Conservation (phyloP, 495 filamentous ascomycete species). For the Cudoniella acicularis region DNA sequence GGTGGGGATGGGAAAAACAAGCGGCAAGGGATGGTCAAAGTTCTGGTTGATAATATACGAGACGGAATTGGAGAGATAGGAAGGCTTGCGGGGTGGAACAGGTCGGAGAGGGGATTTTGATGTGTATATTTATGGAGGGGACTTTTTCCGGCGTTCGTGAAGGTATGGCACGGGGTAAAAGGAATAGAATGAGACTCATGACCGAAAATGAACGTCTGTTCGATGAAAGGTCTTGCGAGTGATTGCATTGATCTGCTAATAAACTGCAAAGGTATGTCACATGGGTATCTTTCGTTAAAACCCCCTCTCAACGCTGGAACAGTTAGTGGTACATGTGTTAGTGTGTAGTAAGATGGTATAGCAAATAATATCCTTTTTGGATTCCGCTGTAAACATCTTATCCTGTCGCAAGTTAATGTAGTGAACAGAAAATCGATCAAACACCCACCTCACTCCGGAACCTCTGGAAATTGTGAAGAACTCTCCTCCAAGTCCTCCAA, state of each 20-base stretch:
- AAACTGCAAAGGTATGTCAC: background rate
- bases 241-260: constrained; percentile 6
- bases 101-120: constrained; percentile 23
- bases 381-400: background rate
- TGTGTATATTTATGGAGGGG: constrained; percentile 4
- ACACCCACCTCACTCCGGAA: background rate
- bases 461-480: background rate
- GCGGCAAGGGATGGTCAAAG: constrained; percentile 85
- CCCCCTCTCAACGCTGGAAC: background rate
- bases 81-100: constrained; percentile 58
- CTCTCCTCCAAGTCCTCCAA: constrained; percentile 17
- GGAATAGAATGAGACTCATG: background rate
- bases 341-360: constrained; percentile 16
- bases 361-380: constrained; percentile 3
- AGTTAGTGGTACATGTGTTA: constrained; percentile 2
- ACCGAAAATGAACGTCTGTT: background rate
- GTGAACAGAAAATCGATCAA: background rate
- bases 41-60: constrained; percentile 72
- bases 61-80: constrained; percentile 71
- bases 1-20: constrained; percentile 48
- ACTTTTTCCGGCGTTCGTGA: constrained; percentile 6
- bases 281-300: constrained; percentile 7
- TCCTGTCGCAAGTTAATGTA: background rate
- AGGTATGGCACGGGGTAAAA: background rate
- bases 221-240: background rate